A percentile compares a stretch with the other conserved stretches of the same genome.
Evolutionary conservation across 75 land plant genomes (phyloP).

Genomic region (Isoetes taiwanensis): DNA sequence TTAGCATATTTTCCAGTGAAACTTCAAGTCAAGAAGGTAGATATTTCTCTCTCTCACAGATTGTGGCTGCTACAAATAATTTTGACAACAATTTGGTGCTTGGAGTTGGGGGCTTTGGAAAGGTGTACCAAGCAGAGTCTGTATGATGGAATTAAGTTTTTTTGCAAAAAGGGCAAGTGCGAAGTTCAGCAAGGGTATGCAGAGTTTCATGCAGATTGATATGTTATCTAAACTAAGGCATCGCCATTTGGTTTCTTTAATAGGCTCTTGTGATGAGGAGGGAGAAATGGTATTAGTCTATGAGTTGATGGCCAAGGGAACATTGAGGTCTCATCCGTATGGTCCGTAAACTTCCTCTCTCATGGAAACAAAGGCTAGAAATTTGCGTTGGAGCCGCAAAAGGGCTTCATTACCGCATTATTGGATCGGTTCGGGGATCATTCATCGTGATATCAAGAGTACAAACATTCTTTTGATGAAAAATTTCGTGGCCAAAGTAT

Average conservation of each 20-base stretch:
- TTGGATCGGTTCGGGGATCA: constrained; percentile 55
- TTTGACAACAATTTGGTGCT: constrained; percentile 71
- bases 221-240: constrained; percentile 57
- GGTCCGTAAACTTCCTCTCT: constrained; percentile 42
- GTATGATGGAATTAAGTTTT: constrained; percentile 46
- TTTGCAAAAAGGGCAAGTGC: constrained; percentile 52
- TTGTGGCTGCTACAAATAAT: constrained; percentile 59
- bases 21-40: too few species aligned
- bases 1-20: too few species aligned
- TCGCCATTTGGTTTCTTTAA: constrained; percentile 52
- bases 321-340: constrained; percentile 72
- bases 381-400: constrained; percentile 82
- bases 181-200: constrained; percentile 50
- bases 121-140: constrained; percentile 47
- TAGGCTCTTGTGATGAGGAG: constrained; percentile 65
- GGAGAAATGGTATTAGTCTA: constrained; percentile 83
- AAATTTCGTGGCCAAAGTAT: constrained; percentile 51
- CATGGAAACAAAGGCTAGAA: constrained; percentile 72
- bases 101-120: constrained; percentile 72
- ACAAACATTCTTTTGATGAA: constrained; percentile 57
- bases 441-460: constrained; percentile 63
- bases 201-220: constrained; percentile 57
- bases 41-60: constrained; percentile 75
- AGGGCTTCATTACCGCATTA: constrained; percentile 64
- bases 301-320: constrained; percentile 81